Evolutionary conservation across 2,329 filamentous ascomycete species (phyloP).

Genomic region (Ophiostoma sp.): DNA sequence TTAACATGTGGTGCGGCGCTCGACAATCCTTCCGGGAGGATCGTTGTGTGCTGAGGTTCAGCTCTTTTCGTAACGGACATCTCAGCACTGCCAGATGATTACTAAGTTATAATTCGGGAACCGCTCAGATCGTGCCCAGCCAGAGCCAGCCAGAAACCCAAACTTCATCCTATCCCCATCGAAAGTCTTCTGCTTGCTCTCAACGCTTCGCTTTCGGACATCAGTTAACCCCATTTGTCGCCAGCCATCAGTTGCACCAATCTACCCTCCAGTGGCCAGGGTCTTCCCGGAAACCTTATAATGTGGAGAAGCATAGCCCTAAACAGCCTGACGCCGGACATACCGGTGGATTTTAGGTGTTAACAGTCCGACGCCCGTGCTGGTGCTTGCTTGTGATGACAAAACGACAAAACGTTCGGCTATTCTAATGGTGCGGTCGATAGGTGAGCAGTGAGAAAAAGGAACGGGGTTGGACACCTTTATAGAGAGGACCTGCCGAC

Average conservation of each 20-base stretch:
- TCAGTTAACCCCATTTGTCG: not conserved
- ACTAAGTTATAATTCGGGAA: too few relatives aligned
- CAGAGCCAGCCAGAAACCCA: too few relatives aligned
- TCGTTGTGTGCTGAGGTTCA: not conserved
- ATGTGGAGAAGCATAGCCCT: not conserved
- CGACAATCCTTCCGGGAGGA: not conserved
- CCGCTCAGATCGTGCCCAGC: not conserved
- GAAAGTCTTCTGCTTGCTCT: not conserved
- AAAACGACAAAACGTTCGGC: not conserved
- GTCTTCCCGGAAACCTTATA: slow-evolving; percentile 9
- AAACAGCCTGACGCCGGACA: slow-evolving; percentile 16
- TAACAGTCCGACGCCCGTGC: not conserved
- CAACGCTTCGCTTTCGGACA: not conserved
- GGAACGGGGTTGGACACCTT: not conserved
- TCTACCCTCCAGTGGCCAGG: not conserved
- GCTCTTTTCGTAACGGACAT: too few relatives aligned
- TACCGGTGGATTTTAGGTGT: slow-evolving; percentile 20
- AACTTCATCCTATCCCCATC: too few relatives aligned
- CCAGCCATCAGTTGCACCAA: not conserved
- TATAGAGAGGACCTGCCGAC: not conserved
- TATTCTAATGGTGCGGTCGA: too few relatives aligned
- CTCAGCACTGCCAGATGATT: too few relatives aligned
- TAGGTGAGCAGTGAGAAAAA: too few relatives aligned
- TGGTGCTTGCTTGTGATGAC: not conserved
- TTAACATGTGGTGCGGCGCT: not conserved